phyloP scores from a whole-genome alignment of 2,329 filamentous ascomycete genomes.

The Ceratocystis ficicola region DNA sequence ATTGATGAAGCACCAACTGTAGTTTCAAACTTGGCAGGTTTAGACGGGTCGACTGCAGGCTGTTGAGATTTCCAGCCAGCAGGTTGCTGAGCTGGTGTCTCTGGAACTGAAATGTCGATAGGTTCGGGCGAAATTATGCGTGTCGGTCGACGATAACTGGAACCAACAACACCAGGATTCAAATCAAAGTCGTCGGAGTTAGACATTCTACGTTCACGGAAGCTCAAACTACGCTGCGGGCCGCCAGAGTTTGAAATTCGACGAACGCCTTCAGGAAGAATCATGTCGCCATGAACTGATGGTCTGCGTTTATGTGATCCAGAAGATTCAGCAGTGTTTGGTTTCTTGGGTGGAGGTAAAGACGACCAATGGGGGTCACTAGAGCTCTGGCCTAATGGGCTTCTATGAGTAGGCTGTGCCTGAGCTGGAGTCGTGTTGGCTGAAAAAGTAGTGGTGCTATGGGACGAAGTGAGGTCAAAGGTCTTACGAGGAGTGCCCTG shows the following conservation, averaged over 20 bases:
- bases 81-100: neutral
- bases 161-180: conserved; percentile 7
- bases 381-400: conserved; percentile 14
- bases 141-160: conserved; percentile 13
- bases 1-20: neutral
- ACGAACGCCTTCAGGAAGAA: conserved; percentile 10
- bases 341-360: conserved; percentile 11
- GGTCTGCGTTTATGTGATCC: conserved; percentile 17
- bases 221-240: conserved; percentile 14
- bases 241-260: conserved; percentile 1
- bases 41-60: neutral
- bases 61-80: neutral
- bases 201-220: conserved; percentile 16
- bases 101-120: conserved; percentile 11
- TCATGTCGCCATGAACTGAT: conserved; percentile 17
- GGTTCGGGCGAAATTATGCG: conserved; percentile 6
- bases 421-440: conserved; percentile 13
- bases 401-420: conserved; percentile 1
- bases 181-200: conserved; percentile 8
- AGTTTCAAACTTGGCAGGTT: neutral
- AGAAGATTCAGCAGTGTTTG: neutral
- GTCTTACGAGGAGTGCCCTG: conserved; percentile 14
- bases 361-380: conserved; percentile 3
- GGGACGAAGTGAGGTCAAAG: neutral
- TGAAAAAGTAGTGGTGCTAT: neutral